phyloP scores from a whole-genome alignment of 2,329 filamentous ascomycete genomes.

The Fusarium gaditjirri region DNA sequence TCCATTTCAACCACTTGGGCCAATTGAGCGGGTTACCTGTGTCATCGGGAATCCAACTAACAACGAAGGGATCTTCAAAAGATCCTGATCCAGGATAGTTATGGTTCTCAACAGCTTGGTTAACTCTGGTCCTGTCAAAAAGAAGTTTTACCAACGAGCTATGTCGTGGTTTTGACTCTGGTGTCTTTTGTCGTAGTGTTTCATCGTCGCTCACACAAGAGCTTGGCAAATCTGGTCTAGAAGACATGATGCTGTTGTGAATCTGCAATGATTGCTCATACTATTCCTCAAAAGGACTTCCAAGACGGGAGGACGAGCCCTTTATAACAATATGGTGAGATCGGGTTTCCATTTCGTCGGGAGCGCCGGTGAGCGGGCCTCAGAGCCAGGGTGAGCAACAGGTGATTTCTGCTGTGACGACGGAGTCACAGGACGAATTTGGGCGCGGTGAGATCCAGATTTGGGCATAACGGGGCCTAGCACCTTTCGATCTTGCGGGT shows the following conservation, averaged over 20 bases:
- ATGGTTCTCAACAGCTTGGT: slow-evolving; percentile 64
- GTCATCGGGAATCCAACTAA: slow-evolving; percentile 75
- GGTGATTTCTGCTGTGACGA: slow-evolving; percentile 13
- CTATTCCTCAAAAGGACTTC: slow-evolving; percentile 16
- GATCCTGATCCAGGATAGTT: slow-evolving; percentile 71
- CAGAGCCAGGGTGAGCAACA: slow-evolving; percentile 7
- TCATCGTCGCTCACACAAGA: slow-evolving; percentile 26
- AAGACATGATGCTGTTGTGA: neutral
- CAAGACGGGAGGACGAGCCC: slow-evolving; percentile 18
- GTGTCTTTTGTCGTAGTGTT: slow-evolving; percentile 24
- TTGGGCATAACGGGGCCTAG: neutral
- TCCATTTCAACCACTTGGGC: slow-evolving; percentile 68
- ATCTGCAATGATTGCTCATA: neutral
- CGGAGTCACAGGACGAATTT: neutral
- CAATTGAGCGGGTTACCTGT: slow-evolving; percentile 74
- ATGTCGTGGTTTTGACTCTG: neutral
- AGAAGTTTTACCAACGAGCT: slow-evolving; percentile 55
- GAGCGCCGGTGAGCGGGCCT: slow-evolving; percentile 11
- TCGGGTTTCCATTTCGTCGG: slow-evolving; percentile 24
- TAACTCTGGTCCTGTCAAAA: slow-evolving; percentile 67
- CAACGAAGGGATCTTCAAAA: slow-evolving; percentile 71
- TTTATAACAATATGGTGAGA: slow-evolving; percentile 29
- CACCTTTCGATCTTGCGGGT: slow-evolving; percentile 32
- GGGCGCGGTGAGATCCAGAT: slow-evolving; percentile 3
- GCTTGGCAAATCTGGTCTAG: slow-evolving; percentile 8